Evolutionary conservation across 2,329 filamentous ascomycete genomes (phyloP).

Genomic region (Xylogone sp.): DNA sequence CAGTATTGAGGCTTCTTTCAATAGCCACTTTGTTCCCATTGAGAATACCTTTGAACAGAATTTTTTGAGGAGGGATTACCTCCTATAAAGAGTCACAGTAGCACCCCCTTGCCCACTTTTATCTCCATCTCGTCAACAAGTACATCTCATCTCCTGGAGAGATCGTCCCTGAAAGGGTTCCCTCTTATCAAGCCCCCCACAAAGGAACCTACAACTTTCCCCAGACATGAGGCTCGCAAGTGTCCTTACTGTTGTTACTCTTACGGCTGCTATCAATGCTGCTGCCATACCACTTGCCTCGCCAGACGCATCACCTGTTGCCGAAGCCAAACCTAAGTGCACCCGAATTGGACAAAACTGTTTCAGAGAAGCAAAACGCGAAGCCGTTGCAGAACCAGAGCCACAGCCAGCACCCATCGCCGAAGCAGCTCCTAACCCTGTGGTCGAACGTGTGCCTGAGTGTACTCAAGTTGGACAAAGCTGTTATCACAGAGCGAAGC

Average conservation of each 20-base stretch:
- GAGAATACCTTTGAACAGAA: neutral
- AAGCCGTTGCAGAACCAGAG: constrained; percentile 15
- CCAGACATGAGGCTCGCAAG: constrained; percentile 47
- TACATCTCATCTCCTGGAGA: neutral
- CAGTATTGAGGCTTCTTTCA: neutral
- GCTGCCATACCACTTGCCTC: constrained; percentile 23
- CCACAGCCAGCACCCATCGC: neutral
- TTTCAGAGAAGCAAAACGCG: constrained; percentile 10
- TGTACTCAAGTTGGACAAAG: constrained; percentile 24
- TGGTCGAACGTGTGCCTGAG: constrained; percentile 11
- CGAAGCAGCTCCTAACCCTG: constrained; percentile 7
- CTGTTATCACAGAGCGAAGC: constrained; percentile 9
- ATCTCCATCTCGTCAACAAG: neutral
- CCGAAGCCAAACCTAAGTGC: constrained; percentile 18
- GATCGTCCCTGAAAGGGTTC: neutral
- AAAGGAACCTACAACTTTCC: constrained; percentile 9
- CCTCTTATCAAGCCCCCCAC: neutral
- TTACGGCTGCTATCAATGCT: constrained; percentile 34
- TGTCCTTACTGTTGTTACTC: constrained; percentile 34
- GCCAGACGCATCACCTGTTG: constrained; percentile 8
- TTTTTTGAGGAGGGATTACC: neutral
- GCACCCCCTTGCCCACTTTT: neutral
- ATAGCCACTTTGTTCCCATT: neutral
- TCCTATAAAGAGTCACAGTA: neutral
- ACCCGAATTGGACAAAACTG: constrained; percentile 19